phyloP scores from a whole-genome alignment of 1,284 basidiomycete species.

The Bondarzewia mesenterica region DNA sequence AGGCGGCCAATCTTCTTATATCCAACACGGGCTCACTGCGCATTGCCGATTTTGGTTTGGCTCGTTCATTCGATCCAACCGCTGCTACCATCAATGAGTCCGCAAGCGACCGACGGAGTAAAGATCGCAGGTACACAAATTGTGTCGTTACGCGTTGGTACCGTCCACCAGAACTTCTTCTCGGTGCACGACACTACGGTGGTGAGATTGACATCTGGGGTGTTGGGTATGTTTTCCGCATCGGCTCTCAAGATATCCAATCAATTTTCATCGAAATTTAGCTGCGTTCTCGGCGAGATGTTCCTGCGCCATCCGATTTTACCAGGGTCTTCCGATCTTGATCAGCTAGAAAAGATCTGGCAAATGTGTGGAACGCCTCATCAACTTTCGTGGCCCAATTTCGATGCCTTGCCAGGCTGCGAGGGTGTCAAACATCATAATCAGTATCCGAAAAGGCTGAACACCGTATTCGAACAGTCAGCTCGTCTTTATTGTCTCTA shows the following conservation, averaged over 20 bases:
- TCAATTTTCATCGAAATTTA: slow-evolving; percentile 20
- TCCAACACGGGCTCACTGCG: slow-evolving; percentile 76
- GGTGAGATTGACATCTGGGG: slow-evolving; percentile 98
- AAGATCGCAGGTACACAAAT: slow-evolving; percentile 83
- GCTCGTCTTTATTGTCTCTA: slow-evolving; percentile 15
- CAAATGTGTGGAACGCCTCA: slow-evolving; percentile 83
- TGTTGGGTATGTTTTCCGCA: slow-evolving; percentile 61
- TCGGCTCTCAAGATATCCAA: slow-evolving; percentile 8
- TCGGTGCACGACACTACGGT: slow-evolving; percentile 86
- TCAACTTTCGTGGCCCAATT: slow-evolving; percentile 78
- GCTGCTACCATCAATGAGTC: slow-evolving; percentile 31
- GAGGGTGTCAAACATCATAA: slow-evolving; percentile 66
- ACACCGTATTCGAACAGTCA: slow-evolving; percentile 51
- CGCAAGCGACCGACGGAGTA: slow-evolving; percentile 34
- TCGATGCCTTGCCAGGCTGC: slow-evolving; percentile 71
- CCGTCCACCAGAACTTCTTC: slow-evolving; percentile 88
- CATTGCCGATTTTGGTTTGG: slow-evolving; percentile 97
- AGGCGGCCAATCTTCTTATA: slow-evolving; percentile 95
- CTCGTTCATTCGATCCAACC: slow-evolving; percentile 62
- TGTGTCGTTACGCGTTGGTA: slow-evolving; percentile 99
- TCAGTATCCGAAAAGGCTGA: slow-evolving; percentile 43
- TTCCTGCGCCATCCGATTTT: slow-evolving; percentile 84
- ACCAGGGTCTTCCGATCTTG: slow-evolving; percentile 80
- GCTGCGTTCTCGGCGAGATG: slow-evolving; percentile 96
- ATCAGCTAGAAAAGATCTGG: slow-evolving; percentile 90